These are phyloP conservation scores for Leccinum rimulosum DNA, from an alignment of 768 basidiomycete genomes.

Conservation along the genomic window DNA sequence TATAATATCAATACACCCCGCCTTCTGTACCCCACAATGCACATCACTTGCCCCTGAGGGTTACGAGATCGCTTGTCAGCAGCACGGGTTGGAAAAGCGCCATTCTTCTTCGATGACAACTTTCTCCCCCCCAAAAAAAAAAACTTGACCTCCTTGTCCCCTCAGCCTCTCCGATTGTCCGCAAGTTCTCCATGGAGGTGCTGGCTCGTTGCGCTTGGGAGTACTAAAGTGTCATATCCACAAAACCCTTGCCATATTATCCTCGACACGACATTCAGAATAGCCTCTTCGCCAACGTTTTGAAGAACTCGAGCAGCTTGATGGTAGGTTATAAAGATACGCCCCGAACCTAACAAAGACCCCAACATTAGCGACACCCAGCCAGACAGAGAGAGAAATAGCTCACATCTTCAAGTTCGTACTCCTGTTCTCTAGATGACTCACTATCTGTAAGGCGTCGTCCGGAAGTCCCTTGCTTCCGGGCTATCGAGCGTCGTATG, in stretches of 20 bases:
- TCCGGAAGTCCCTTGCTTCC: slow-evolving; percentile 1
- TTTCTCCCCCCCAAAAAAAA: too few relatives aligned
- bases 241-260: slow-evolving; percentile 4
- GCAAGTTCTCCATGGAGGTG: slow-evolving; percentile 23
- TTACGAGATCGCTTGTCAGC: too few relatives aligned
- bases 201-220: slow-evolving; percentile 9
- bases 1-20: too few relatives aligned
- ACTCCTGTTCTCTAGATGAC: slow-evolving; percentile 28
- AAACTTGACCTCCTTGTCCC: background rate
- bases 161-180: slow-evolving; percentile 20
- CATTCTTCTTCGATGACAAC: too few relatives aligned
- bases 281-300: slow-evolving; percentile 20
- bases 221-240: slow-evolving; percentile 22
- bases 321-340: slow-evolving; percentile 29
- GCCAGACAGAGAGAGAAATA: background rate
- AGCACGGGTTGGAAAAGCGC: too few relatives aligned
- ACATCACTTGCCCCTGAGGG: too few relatives aligned
- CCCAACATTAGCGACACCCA: background rate
- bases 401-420: slow-evolving; percentile 32
- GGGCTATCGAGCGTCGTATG: slow-evolving; percentile 19
- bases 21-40: too few relatives aligned
- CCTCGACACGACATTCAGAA: background rate
- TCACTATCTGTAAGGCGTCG: slow-evolving; percentile 28
- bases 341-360: background rate
- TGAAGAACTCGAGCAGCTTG: slow-evolving; percentile 36